Base-by-base conservation (phyloP, 2,329 filamentous ascomycete genomes). In the Monosporascus sp. region DNA sequence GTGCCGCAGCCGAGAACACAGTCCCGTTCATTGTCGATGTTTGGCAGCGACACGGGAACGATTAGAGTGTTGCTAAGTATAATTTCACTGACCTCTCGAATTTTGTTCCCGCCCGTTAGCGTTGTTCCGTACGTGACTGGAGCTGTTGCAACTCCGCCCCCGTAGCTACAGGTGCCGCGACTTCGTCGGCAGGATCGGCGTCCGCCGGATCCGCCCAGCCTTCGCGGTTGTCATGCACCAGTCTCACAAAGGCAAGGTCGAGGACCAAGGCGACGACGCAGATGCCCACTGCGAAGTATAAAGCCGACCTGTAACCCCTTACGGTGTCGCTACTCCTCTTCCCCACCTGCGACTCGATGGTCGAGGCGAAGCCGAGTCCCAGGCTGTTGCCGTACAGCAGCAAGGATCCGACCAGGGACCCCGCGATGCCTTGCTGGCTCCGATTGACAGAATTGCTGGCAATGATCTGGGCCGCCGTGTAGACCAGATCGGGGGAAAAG, bases 381-480 rank as follows among this genome's bases (percentile, higher is more conserved):
- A 72, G 61, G 53, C 70, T 73, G 35, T 70, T 70, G 0, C 71
- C 72, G 53, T 77, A 78, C 16, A 72, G 63, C 49, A 72, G 66
- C 14, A 78, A 55, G 0, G 72, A 74, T 1, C 78, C 77, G 7
- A 82, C 72, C 2, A 82, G 63, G 16, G 72, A 76, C 0, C 72
- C 75, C 0, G 78, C 78, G 3, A 81, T 68, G 0, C 79, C 79
- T 49, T 82, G 78, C 22, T 82, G 70, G 5, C 71, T 68, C 3
- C 70, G 67, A 3, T 61, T 68, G 31, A 81, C 78, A 1, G 71
- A 72, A 52, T 81, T 79, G 51, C 78, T 80, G 0, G 78, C 76
- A 51, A 81, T 78, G 5, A 82, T 76, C 54, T 81, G 76, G 0
- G 76, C 76, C 0, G 75, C 76, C 0, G 76, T 74, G 51, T 74